Evolutionary conservation across 805 yeast genomes (phyloP).

Genomic region (Monosporozyma solicola): DNA sequence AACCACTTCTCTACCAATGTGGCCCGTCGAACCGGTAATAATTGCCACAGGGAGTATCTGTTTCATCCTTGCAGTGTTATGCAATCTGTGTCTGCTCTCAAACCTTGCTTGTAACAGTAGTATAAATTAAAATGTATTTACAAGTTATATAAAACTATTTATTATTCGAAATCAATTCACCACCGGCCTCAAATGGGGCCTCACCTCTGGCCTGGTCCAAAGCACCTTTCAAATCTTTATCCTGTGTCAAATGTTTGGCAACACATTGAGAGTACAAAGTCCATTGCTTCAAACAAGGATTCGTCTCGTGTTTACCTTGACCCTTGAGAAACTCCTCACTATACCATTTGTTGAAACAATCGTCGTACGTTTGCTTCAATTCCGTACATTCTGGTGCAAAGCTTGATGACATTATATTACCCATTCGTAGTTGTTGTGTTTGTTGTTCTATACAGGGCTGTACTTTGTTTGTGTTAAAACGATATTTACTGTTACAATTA

Average conservation of each 20-base stretch:
- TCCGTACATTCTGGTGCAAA: conserved; percentile 96
- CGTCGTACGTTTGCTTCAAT: conserved; percentile 77
- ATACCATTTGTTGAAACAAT: conserved; percentile 93
- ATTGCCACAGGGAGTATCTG: conserved; percentile 21
- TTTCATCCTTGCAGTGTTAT: too few species aligned
- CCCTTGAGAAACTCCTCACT: conserved; percentile 65
- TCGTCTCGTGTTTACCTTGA: conserved; percentile 40
- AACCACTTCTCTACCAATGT: conserved; percentile 33
- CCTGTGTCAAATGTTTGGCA: conserved; percentile 52
- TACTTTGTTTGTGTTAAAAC: too few species aligned
- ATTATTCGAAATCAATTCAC: conserved; percentile 28
- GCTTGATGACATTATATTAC: conserved; percentile 70
- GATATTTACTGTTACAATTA: not conserved
- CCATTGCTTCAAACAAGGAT: conserved; percentile 91
- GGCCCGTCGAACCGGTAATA: conserved; percentile 38
- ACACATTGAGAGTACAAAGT: conserved; percentile 81
- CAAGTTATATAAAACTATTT: not conserved
- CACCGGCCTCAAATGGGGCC: conserved; percentile 76
- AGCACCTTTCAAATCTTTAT: conserved; percentile 69
- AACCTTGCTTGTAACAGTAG: too few species aligned
- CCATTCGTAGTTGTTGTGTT: conserved; percentile 35
- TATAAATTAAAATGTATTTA: not conserved
- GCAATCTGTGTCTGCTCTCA: too few species aligned
- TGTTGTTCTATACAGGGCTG: not conserved
- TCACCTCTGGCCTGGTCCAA: conserved; percentile 83